phyloP scores from a whole-genome alignment of 768 basidiomycete genomes.

The Lactifluus volemus region DNA sequence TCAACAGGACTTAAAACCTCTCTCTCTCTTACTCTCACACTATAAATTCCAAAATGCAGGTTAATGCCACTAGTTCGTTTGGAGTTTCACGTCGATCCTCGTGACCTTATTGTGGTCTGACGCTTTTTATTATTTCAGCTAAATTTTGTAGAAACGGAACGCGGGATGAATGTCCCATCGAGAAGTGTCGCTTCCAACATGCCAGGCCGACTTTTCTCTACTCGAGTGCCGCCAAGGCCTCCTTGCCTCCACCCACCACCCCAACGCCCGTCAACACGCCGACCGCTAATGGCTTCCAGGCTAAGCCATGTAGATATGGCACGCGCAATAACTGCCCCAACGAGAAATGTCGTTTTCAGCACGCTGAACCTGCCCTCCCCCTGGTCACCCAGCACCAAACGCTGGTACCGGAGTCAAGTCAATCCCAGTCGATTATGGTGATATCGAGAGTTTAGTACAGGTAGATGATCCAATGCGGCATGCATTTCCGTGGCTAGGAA shows the following conservation, averaged over 20 bases:
- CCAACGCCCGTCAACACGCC: neutral
- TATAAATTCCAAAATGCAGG: neutral
- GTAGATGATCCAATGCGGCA: neutral
- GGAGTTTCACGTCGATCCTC: neutral
- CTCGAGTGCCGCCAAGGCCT: neutral
- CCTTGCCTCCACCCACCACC: neutral
- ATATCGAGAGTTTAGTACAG: neutral
- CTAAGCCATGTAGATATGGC: neutral
- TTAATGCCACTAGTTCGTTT: neutral
- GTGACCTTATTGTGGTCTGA: neutral
- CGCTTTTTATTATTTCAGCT: neutral
- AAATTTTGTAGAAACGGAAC: constrained; percentile 2
- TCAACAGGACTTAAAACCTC: neutral
- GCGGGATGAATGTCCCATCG: neutral
- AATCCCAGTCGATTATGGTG: no score
- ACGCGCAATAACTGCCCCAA: neutral
- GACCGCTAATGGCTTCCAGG: neutral
- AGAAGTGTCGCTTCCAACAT: neutral
- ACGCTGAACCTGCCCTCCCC: neutral
- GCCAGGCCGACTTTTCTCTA: neutral
- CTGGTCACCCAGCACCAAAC: neutral
- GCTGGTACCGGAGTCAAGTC: neutral
- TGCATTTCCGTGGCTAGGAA: neutral
- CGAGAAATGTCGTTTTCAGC: neutral
- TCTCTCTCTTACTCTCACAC: neutral